Conservation (phyloP, 2,329 filamentous ascomycete genomes). For the Aureobasidium vineae region DNA sequence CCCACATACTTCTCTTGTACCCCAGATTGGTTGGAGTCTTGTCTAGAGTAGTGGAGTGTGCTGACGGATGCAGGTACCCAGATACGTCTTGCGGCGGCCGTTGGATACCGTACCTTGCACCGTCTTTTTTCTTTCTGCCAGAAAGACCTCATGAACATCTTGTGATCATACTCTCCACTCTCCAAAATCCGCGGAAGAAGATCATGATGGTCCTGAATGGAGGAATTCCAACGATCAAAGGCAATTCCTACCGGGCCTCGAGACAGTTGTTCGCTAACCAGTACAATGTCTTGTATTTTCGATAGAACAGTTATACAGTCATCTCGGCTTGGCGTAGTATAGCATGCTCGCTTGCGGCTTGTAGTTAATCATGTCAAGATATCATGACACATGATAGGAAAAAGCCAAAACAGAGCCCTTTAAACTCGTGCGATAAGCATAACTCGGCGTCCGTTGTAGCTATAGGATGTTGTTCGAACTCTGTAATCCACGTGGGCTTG, state of each 20-base stretch:
- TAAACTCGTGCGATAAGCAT: slow-evolving; percentile 22
- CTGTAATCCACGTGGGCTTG: slow-evolving; percentile 8
- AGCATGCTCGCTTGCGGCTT: not conserved
- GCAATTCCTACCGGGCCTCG: slow-evolving; percentile 8
- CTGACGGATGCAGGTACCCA: slow-evolving; percentile 23
- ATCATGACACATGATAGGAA: slow-evolving; percentile 12
- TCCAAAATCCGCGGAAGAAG: not conserved
- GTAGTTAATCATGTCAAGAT: slow-evolving; percentile 1
- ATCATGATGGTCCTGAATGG: not conserved
- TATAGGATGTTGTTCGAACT: slow-evolving; percentile 21
- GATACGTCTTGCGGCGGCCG: slow-evolving; percentile 12
- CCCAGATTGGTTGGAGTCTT: not conserved
- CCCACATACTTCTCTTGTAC: not conserved
- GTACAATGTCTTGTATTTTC: slow-evolving; percentile 25
- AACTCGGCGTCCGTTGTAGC: slow-evolving; percentile 17
- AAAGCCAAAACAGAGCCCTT: not conserved
- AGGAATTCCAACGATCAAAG: not conserved
- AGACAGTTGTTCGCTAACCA: slow-evolving; percentile 5
- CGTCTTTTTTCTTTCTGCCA: not conserved
- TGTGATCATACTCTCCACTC: not conserved
- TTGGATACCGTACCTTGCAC: not conserved
- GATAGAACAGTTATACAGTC: slow-evolving; percentile 20
- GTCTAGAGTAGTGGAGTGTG: slow-evolving; percentile 20
- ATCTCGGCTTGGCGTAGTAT: not conserved
- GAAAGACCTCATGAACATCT: not conserved